phyloP scores from a whole-genome alignment of 2,329 filamentous ascomycete species.

The Arachnopeziza araneosa region DNA sequence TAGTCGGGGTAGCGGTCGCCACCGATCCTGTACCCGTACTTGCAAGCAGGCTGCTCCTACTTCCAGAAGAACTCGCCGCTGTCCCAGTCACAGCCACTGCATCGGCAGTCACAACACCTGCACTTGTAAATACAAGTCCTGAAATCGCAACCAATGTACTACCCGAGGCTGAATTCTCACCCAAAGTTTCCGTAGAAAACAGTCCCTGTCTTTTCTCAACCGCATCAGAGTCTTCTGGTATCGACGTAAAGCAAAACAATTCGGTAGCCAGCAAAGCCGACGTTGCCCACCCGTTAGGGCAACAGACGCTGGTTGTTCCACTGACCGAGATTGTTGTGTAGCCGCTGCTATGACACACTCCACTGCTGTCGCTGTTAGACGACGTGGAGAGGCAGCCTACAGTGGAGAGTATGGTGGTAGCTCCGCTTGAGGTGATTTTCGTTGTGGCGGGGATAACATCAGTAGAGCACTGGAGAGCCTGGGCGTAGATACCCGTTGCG shows the following conservation, averaged over 20 bases:
- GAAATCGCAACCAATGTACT: not conserved
- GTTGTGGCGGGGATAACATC: conserved; percentile 7
- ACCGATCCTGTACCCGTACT: not conserved
- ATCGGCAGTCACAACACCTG: not conserved
- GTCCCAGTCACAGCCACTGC: not conserved
- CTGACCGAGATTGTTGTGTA: conserved; percentile 11
- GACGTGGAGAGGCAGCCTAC: not conserved
- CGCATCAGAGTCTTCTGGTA: not conserved
- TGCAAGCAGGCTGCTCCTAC: not conserved
- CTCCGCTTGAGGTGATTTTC: conserved; percentile 1
- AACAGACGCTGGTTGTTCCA: conserved; percentile 12
- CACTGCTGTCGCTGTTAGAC: not conserved
- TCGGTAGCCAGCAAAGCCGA: conserved; percentile 4
- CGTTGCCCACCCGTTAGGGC: conserved; percentile 11
- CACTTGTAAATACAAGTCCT: not conserved
- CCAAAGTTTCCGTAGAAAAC: not conserved
- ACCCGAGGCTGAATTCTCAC: not conserved
- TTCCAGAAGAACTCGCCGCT: not conserved
- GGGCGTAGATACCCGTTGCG: conserved; percentile 6
- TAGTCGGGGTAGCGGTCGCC: not conserved
- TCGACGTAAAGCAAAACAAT: conserved; percentile 5
- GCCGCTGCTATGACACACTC: conserved; percentile 9
- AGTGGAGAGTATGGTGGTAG: conserved; percentile 4
- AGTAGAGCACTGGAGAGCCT: conserved; percentile 10
- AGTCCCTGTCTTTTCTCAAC: not conserved